Conservation (phyloP, 2,329 filamentous ascomycete genomes). For the Daldinia sp. region DNA sequence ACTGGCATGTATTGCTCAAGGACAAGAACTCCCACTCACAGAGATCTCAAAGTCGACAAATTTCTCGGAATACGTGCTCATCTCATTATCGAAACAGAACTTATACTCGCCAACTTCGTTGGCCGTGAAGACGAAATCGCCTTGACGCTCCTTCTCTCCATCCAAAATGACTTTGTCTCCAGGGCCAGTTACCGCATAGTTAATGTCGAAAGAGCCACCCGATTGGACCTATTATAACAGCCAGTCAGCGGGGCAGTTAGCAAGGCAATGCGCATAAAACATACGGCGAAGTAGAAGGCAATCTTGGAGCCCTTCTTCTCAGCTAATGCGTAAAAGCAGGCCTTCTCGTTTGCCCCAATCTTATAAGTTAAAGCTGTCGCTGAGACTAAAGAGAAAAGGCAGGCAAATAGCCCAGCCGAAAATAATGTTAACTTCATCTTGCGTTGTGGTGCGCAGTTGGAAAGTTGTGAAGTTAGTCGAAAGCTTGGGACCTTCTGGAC, state of each 20-base stretch:
- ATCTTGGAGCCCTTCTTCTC: conserved; percentile 86
- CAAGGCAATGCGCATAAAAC: conserved; percentile 50
- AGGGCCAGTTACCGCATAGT: conserved; percentile 89
- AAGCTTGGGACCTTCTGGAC: conserved; percentile 34
- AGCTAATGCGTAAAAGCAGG: conserved; percentile 91
- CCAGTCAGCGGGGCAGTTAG: conserved; percentile 19
- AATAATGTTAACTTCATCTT: conserved; percentile 75
- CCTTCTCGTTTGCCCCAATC: conserved; percentile 88
- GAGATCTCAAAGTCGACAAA: conserved; percentile 98
- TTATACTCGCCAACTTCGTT: conserved; percentile 88
- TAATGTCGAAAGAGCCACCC: conserved; percentile 96
- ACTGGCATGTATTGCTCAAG: conserved; percentile 26
- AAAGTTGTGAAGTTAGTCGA: conserved; percentile 36
- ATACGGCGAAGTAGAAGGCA: conserved; percentile 97
- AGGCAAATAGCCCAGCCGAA: conserved; percentile 77
- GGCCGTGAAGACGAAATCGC: conserved; percentile 97
- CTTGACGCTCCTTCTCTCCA: conserved; percentile 91
- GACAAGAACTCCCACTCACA: conserved; percentile 63
- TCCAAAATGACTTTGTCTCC: conserved; percentile 83
- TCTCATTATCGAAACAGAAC: conserved; percentile 99
- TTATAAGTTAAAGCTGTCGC: conserved; percentile 96
- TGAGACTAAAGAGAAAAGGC: conserved; percentile 75
- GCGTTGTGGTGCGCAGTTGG: conserved; percentile 45
- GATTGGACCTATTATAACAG: conserved; percentile 82
- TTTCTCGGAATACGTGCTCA: conserved; percentile 98